Evolutionary conservation across 768 basidiomycete species (phyloP).

Genomic region (Boletus pseudo-olivaceus): DNA sequence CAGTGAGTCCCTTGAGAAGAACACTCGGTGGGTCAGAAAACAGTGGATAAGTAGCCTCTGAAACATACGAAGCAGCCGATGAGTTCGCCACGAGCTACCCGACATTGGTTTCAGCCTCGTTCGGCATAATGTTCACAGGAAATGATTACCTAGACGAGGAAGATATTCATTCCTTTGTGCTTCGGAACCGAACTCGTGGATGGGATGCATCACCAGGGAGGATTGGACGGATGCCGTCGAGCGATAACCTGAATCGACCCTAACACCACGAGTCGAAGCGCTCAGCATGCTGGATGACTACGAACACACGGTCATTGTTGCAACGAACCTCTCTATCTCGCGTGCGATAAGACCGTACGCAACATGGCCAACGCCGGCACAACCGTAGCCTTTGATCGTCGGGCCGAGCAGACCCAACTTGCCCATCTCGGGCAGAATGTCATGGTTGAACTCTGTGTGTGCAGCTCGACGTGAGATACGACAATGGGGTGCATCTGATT

Average conservation of each 20-base stretch:
- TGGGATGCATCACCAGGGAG: slow-evolving; percentile 95
- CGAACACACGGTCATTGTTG: background rate
- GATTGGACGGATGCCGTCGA: slow-evolving; percentile 95
- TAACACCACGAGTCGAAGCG: slow-evolving; percentile 25
- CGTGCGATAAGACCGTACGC: slow-evolving; percentile 93
- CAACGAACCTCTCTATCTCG: slow-evolving; percentile 80
- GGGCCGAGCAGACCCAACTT: slow-evolving; percentile 86
- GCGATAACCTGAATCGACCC: slow-evolving; percentile 95
- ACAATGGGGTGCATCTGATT: background rate
- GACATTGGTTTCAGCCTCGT: slow-evolving; percentile 5
- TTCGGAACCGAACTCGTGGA: slow-evolving; percentile 83
- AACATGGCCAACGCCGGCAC: slow-evolving; percentile 87
- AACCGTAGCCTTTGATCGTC: slow-evolving; percentile 91
- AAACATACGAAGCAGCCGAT: slow-evolving; percentile 86
- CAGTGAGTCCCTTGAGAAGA: slow-evolving; percentile 77
- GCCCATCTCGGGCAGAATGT: slow-evolving; percentile 88
- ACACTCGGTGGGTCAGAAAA: background rate
- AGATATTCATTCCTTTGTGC: slow-evolving; percentile 90
- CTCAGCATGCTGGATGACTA: slow-evolving; percentile 1
- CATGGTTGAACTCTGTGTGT: slow-evolving; percentile 65
- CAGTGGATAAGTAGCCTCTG: background rate
- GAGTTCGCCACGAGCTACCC: slow-evolving; percentile 74
- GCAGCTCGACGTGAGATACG: background rate
- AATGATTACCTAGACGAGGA: slow-evolving; percentile 64
- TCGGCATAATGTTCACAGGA: background rate